Evolutionary conservation across 140 eudicot species (phyloP).

Genomic region (Stevia rebaudiana): DNA sequence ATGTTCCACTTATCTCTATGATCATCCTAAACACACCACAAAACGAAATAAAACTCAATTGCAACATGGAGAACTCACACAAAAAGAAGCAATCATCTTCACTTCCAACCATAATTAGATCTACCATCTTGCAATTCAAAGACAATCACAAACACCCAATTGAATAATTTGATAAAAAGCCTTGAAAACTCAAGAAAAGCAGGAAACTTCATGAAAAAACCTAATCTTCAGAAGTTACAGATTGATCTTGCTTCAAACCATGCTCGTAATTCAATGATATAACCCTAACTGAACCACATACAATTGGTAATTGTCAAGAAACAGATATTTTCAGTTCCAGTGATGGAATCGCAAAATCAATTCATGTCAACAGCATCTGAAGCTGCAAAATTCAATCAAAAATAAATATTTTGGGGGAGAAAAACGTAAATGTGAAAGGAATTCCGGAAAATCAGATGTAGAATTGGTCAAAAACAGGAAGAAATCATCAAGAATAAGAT

Average conservation of each 20-base stretch:
- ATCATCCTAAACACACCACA: conserved; percentile 24
- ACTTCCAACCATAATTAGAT: conserved; percentile 32
- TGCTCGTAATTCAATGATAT: conserved; percentile 22
- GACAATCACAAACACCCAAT: conserved; percentile 58
- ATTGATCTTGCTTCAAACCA: conserved; percentile 8
- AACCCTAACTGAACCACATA: background rate
- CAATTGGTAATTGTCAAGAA: background rate
- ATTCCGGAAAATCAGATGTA: conserved; percentile 33
- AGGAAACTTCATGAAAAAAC: conserved; percentile 37
- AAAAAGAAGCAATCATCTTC: conserved; percentile 33
- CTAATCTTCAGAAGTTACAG: background rate
- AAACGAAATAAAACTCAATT: conserved; percentile 41
- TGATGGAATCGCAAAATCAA: background rate
- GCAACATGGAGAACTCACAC: conserved; percentile 29
- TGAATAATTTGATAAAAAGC: conserved; percentile 38
- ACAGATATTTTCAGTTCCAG: background rate
- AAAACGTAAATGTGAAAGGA: conserved; percentile 23
- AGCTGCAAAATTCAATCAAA: conserved; percentile 21
- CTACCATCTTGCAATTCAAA: conserved; percentile 38
- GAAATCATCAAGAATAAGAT: background rate
- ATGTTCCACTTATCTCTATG: conserved; percentile 10
- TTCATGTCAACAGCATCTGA: conserved; percentile 10
- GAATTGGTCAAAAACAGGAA: conserved; percentile 15
- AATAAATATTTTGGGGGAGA: conserved; percentile 12
- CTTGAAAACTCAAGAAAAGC: conserved; percentile 37